Base-by-base conservation (phyloP, 164 flowering plant genomes). In the Buxus sempervirens region DNA sequence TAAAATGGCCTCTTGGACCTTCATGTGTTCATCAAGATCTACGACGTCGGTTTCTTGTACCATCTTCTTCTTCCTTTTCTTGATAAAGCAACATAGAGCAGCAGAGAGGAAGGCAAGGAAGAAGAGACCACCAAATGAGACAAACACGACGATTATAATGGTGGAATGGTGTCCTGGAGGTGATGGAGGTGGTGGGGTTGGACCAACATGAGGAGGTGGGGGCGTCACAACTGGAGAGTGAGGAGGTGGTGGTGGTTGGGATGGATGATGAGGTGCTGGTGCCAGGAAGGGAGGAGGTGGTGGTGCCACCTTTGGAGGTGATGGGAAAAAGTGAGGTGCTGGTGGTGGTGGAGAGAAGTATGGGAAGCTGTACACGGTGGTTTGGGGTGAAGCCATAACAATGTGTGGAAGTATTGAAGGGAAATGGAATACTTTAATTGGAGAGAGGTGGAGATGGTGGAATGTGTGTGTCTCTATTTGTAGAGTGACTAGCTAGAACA, bases 101-200 rank as follows among this genome's bases (percentile, higher is more conserved):
- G 75, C 81, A 0, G 87, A 58, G 41, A 86, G 82, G 67, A 84
- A 82, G 64, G 89, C 89, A 5, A 87, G 81, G 70, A 87, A 81
- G 81, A 86, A 82, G 25, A 90, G 76, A 24, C 87, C 85, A 21
- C 90, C 96, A n/a, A 86, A 67, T 5, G 88, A 83, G 56, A 82
- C 79, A 25, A 88, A 81, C 53, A 86, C 84, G 0, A 86, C 51
- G 9, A 86, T 45, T 64, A 86, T 78, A 24, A 86, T 74, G 0
- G 82, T 70, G 22, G 82, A 65, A 67, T 81, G 70, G 54, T 80
- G 71, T 12, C 73, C 73, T 2, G 82, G 73, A 12, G 88, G 69
- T 42, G 86, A 78, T 49, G 84, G 72, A 22, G 80, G 79, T 19
- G 82, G 75, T n/a, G 81, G 72, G 3, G 77, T 54, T 38, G 76